Conservation (phyloP, 1,284 basidiomycete genomes). For the Puccinia hordei region DNA sequence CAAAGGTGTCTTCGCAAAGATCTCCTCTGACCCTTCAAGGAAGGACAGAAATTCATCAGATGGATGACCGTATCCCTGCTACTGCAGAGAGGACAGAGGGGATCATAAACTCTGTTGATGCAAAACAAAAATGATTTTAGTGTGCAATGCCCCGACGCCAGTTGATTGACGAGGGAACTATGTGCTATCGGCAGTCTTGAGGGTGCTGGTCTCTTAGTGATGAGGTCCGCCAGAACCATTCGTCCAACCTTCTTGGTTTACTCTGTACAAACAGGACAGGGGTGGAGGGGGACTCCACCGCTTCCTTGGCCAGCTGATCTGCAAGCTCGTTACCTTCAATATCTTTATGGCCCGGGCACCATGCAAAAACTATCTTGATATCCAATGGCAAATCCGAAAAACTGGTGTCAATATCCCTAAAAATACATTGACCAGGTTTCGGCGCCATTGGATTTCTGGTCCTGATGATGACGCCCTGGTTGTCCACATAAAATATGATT, state of each 20-base stretch:
- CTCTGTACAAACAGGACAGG: no score
- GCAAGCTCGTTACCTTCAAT: not conserved
- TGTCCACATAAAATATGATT: not conserved
- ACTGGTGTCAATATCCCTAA: not conserved
- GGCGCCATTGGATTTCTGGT: not conserved
- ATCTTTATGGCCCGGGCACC: slow-evolving; percentile 18
- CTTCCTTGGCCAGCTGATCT: not conserved
- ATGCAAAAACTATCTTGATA: not conserved
- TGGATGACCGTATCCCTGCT: not conserved
- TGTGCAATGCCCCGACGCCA: no score
- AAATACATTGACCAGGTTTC: not conserved
- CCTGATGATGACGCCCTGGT: not conserved
- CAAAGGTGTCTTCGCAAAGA: not conserved
- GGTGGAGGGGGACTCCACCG: no score
- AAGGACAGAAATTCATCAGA: slow-evolving; percentile 1
- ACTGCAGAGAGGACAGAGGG: not conserved
- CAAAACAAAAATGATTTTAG: not conserved
- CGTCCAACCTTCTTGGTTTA: no score
- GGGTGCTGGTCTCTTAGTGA: no score
- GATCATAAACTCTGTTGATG: not conserved
- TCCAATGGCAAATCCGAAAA: not conserved
- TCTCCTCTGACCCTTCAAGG: not conserved
- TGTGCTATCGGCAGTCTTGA: not conserved
- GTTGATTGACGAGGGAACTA: not conserved
- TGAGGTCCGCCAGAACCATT: no score